Percentiles rank a stretch among this genome's conserved stretches.
Evolutionary conservation across 805 yeast genomes (phyloP).

Genomic region (Barnettozyma salicaria): DNA sequence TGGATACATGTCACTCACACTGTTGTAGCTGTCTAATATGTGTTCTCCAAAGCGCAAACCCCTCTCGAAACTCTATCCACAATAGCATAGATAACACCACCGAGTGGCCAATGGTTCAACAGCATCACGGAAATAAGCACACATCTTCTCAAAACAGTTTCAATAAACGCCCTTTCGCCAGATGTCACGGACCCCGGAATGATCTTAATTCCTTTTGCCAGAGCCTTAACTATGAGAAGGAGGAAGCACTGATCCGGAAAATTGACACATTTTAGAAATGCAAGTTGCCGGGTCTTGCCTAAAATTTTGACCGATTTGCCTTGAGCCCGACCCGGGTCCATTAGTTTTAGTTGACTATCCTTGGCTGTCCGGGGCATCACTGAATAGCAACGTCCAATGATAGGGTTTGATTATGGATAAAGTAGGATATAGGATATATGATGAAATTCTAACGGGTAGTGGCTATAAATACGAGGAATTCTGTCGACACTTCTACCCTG

Average conservation of each 20-base stretch:
- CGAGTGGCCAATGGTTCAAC: background rate
- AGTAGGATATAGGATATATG: no score
- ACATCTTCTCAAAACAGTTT: conserved; percentile 4
- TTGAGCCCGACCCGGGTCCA: conserved; percentile 2
- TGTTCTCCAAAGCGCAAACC: no score
- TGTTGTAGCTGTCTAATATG: no score
- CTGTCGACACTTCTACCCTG: no score
- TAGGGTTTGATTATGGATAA: no score
- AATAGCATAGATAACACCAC: background rate
- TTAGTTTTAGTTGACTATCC: no score
- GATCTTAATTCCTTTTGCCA: background rate
- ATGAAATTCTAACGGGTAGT: no score
- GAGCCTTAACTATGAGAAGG: background rate
- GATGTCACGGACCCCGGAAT: background rate
- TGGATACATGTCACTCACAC: no score
- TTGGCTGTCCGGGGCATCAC: no score
- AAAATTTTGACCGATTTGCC: conserved; percentile 5
- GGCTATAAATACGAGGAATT: no score
- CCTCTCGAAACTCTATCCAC: no score
- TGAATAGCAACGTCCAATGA: no score
- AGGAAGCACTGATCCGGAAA: conserved; percentile 3
- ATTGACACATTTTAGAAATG: conserved; percentile 1
- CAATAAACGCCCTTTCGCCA: conserved; percentile 3
- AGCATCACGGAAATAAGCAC: conserved; percentile 1
- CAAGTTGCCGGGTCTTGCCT: background rate